Conservation (phyloP, 1,284 basidiomycete species). For the Coniferiporia sulphurascens region DNA sequence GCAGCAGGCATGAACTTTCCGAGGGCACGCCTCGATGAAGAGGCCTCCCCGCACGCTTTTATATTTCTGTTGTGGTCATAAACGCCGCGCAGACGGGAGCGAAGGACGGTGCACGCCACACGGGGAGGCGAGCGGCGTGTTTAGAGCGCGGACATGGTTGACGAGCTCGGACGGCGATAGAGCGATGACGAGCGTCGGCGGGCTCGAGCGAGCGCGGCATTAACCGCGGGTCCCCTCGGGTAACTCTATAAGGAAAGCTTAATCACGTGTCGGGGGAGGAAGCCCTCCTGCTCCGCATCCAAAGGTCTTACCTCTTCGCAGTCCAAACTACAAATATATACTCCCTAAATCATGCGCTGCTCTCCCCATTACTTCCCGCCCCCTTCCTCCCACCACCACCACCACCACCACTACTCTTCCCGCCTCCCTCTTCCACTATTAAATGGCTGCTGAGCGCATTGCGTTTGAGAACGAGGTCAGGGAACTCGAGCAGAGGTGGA, state of each 20-base stretch:
- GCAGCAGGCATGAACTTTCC: too few species aligned
- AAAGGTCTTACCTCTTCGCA: not conserved
- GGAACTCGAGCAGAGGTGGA: slow-evolving; percentile 88
- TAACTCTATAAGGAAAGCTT: too few species aligned
- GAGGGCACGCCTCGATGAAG: too few species aligned
- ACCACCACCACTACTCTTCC: not conserved
- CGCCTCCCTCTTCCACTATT: not conserved
- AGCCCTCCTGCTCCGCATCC: not conserved
- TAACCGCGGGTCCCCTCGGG: too few species aligned
- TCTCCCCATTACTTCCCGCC: not conserved
- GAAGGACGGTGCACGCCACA: too few species aligned
- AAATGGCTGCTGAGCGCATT: slow-evolving; percentile 43
- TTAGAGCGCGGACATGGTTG: not conserved
- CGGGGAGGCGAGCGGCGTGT: not conserved
- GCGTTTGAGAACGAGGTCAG: slow-evolving; percentile 80
- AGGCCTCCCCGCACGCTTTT: too few species aligned
- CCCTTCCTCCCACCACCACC: not conserved
- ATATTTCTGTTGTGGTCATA: too few species aligned
- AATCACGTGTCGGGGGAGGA: too few species aligned
- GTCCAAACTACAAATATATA: not conserved
- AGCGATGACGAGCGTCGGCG: not conserved
- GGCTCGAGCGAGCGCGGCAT: not conserved
- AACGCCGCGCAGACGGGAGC: too few species aligned
- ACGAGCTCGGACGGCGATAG: too few species aligned
- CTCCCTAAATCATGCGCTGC: not conserved